Evolutionary conservation across 257 asterid genomes (phyloP), one percentile per base, ranked within the genome.

Genomic region (Plectranthus barbatus): DNA sequence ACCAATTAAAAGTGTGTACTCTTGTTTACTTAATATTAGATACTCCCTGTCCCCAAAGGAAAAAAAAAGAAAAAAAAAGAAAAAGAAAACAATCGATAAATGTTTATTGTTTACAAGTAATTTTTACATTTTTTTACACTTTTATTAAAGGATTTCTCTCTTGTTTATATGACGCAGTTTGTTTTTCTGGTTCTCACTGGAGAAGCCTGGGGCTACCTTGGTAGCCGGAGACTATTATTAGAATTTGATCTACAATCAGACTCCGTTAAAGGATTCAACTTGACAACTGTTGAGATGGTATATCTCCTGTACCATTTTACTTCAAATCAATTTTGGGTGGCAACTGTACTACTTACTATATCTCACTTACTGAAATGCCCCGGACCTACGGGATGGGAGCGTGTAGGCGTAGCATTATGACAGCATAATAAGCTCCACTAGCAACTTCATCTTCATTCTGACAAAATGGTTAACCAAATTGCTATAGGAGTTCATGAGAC

Each of bases 161-260:
- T 39, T 42, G 61, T 72, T 68, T 74, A 20, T 72, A 14, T 79
- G 54, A 65, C 66, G 70, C 89, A 93, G 99, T 91, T 93, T 74
- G 96, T 87, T 50, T 93, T 89, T 84, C 78, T 83, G 72, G 90
- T 84, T 77, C 76, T 93, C 83, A 93, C 99, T 46, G 99, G 99
- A 63, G 99, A 93, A 78, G 76, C 95, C 60, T 93, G 99, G 99
- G 99, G 99, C 54, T 90, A 87, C 77, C 84, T 93, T 53, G 99
- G 99, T 26, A 93, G 99, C 85, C 78, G 94, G 65, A 85, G 97
- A 83, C 77, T 93, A 69, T 80, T 93, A 75, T 76, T 78, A 41
- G 99, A 90, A 78, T 80, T 81, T 64, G 96, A 93, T 70, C 84
- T 72, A 69, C 87, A 82, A 37, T 83, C 94, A 4, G 89, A 83